Evolutionary conservation across 192 early-diverging fungal genomes (phyloP).

Genomic region (Haplosporangium gracile): DNA sequence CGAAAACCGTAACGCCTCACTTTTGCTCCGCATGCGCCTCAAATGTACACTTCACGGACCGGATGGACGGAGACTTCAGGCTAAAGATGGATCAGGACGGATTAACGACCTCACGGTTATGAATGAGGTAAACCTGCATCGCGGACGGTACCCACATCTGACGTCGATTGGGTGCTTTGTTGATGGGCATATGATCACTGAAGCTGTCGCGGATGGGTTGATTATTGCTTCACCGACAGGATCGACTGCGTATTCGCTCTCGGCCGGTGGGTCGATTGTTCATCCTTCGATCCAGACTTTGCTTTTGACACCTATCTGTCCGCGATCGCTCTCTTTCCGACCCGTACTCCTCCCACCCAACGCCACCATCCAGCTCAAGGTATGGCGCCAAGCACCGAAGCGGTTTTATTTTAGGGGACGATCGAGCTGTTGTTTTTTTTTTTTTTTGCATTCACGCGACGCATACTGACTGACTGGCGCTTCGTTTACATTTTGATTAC

Average conservation of each 20-base stretch:
- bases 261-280: slow-evolving; percentile 86
- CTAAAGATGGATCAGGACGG: slow-evolving; percentile 62
- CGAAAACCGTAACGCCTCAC: slow-evolving; percentile 66
- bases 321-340: slow-evolving; percentile 86
- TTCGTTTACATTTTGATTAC: too few species aligned
- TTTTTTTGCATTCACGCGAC: too few species aligned
- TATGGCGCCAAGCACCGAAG: slow-evolving; percentile 23
- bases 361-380: slow-evolving; percentile 72
- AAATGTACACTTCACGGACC: slow-evolving; percentile 70
- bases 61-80: slow-evolving; percentile 65
- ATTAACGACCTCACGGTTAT: slow-evolving; percentile 74
- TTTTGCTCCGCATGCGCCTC: slow-evolving; percentile 87
- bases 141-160: slow-evolving; percentile 87
- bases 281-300: slow-evolving; percentile 84
- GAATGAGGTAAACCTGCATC: slow-evolving; percentile 92
- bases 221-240: slow-evolving; percentile 93
- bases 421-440: too few species aligned
- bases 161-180: slow-evolving; percentile 86
- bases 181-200: slow-evolving; percentile 85
- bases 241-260: slow-evolving; percentile 92
- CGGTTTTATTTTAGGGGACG: not conserved
- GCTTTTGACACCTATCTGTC: slow-evolving; percentile 85
- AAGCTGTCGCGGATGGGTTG: slow-evolving; percentile 76
- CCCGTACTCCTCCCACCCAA: slow-evolving; percentile 83
- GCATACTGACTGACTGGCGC: too few species aligned